Percentiles rank a stretch among this genome's conserved stretches.
Conservation (phyloP, 2,329 filamentous ascomycete species). For the Aspergillus sp. region DNA sequence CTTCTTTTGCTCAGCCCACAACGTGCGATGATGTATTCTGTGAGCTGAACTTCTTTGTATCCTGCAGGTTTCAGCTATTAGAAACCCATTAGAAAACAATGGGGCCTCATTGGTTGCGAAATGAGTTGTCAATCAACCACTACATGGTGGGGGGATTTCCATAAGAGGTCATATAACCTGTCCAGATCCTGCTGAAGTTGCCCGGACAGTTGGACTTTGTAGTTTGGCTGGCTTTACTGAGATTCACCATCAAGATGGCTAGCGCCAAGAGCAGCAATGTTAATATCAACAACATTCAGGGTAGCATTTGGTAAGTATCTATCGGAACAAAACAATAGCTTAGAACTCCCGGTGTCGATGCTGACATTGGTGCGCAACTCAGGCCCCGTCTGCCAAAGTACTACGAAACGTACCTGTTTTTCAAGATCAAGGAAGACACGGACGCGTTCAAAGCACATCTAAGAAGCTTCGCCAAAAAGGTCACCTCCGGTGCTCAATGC, state of each 20-base stretch:
- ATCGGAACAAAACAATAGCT: background rate
- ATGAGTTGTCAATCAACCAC: background rate
- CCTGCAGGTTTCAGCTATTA: background rate
- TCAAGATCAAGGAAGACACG: constrained; percentile 7
- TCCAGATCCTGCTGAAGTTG: background rate
- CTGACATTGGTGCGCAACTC: background rate
- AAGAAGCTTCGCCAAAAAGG: constrained; percentile 1
- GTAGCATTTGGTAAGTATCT: constrained; percentile 7
- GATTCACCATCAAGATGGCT: background rate
- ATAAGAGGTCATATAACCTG: background rate
- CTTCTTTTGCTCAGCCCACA: background rate
- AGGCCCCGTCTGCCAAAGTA: constrained; percentile 8
- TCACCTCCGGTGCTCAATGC: constrained; percentile 12
- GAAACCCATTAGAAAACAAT: background rate
- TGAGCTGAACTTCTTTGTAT: background rate
- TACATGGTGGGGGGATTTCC: background rate
- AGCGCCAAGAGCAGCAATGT: background rate
- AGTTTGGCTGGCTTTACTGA: background rate
- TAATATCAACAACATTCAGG: constrained; percentile 9
- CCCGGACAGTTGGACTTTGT: background rate
- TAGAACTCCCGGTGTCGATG: background rate
- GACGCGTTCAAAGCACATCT: constrained; percentile 8
- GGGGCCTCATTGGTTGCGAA: background rate
- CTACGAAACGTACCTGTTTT: constrained; percentile 12
- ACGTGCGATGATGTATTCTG: background rate